These are phyloP conservation scores for Nicotiana benthamiana DNA, from an alignment of 257 asterid species.

Conservation along the genomic window DNA sequence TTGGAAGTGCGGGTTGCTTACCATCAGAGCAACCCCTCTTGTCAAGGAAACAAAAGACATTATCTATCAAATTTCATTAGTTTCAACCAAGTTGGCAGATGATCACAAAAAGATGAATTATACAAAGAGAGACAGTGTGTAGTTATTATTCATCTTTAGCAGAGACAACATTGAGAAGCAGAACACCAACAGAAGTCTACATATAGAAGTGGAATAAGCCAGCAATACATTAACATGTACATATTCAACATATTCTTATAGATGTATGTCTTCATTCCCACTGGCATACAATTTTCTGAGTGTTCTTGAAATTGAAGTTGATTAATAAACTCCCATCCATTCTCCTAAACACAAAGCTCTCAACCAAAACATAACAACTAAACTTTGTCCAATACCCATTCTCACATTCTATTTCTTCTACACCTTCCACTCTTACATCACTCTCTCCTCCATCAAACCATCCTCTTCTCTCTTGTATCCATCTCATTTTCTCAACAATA, in stretches of 20 bases:
- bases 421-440: slow-evolving; percentile 51
- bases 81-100: neutral
- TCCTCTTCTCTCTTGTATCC: slow-evolving; percentile 59
- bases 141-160: neutral
- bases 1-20: no score
- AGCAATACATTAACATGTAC: neutral
- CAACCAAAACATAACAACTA: slow-evolving; percentile 70
- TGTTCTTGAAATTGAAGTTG: slow-evolving; percentile 42
- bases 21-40: no score
- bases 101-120: neutral
- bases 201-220: neutral
- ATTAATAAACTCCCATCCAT: slow-evolving; percentile 66
- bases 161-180: neutral
- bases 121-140: neutral
- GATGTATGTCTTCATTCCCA: slow-evolving; percentile 35
- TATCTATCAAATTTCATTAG: neutral
- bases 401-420: slow-evolving; percentile 31
- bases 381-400: slow-evolving; percentile 46
- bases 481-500: slow-evolving; percentile 48
- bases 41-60: no score
- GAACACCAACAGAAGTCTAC: neutral
- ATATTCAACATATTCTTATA: neutral
- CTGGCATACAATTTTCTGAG: slow-evolving; percentile 40
- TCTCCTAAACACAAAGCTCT: slow-evolving; percentile 63
- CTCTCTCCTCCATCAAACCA: slow-evolving; percentile 58